A percentile compares a stretch with the other conserved stretches of the same genome.
phyloP scores from a whole-genome alignment of 441 rosid genomes.

The Croton setiger region DNA sequence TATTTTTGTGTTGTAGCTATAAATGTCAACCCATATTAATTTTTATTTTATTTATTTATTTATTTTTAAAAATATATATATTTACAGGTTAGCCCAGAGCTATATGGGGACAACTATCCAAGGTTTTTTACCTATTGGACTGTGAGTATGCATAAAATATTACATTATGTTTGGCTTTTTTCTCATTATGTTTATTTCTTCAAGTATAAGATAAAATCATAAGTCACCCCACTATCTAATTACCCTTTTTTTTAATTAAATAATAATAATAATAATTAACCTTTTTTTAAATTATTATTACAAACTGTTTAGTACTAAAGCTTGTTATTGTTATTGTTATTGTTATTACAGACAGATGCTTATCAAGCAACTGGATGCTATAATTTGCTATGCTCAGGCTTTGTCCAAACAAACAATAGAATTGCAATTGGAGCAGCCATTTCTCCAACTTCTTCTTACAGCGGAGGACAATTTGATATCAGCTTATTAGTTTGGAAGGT shows the following conservation, averaged over 20 bases:
- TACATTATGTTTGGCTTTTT: no score
- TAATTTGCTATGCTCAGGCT: constrained; percentile 94
- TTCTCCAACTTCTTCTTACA: constrained; percentile 83
- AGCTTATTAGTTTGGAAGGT: constrained; percentile 95
- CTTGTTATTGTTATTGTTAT: no score
- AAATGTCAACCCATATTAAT: constrained; percentile 1
- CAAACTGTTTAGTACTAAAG: no score
- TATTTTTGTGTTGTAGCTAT: neutral
- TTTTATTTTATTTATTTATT: neutral
- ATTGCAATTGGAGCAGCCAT: constrained; percentile 97
- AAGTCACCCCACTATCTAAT: neutral
- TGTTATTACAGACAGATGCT: constrained; percentile 94
- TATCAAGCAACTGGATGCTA: constrained; percentile 98
- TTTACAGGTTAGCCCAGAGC: constrained; percentile 96
- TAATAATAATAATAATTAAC: no score
- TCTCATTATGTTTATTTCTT: constrained; percentile 12
- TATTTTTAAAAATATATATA: no score
- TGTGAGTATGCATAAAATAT: constrained; percentile 47
- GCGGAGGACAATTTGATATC: constrained; percentile 89
- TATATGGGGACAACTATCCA: constrained; percentile 87
- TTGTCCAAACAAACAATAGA: constrained; percentile 81
- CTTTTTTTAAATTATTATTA: constrained; percentile 3
- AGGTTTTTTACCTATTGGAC: constrained; percentile 99
- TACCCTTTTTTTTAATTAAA: neutral
- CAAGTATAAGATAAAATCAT: constrained; percentile 20